Conservation (phyloP, 2,329 filamentous ascomycete genomes). For the Teratosphaeria viscida region DNA sequence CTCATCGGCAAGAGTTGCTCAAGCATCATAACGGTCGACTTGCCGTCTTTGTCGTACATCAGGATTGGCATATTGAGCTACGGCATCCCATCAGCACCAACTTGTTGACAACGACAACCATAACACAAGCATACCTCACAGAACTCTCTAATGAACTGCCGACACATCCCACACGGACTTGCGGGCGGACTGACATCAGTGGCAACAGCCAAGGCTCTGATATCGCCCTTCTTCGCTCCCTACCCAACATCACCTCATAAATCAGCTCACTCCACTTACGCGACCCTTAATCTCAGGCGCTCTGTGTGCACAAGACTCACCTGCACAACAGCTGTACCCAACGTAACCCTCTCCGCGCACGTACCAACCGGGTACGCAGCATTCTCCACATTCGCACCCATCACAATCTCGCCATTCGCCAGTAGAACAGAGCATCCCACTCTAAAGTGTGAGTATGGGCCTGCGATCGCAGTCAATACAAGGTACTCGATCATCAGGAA, state of each 20-base stretch:
- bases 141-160: conserved; percentile 59
- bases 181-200: conserved; percentile 51
- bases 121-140: conserved; percentile 23
- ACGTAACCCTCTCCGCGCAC: conserved; percentile 85
- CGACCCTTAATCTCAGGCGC: too few species aligned
- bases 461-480: conserved; percentile 25
- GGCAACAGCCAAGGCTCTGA: conserved; percentile 74
- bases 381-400: conserved; percentile 86
- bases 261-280: not conserved
- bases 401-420: conserved; percentile 37
- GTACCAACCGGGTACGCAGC: conserved; percentile 88
- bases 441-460: conserved; percentile 81
- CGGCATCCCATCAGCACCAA: not conserved
- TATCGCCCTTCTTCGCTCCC: conserved; percentile 36
- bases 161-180: conserved; percentile 84
- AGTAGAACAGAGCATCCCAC: conserved; percentile 75
- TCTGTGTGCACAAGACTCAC: conserved; percentile 11
- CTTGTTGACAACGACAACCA: conserved; percentile 4
- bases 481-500: not conserved
- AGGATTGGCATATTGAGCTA: conserved; percentile 56
- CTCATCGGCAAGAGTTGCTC: conserved; percentile 48
- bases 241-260: conserved; percentile 4
- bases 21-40: conserved; percentile 59
- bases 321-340: conserved; percentile 63
- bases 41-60: conserved; percentile 81